Conservation (phyloP, 768 basidiomycete species). For the Boletus subcaerulescens region DNA sequence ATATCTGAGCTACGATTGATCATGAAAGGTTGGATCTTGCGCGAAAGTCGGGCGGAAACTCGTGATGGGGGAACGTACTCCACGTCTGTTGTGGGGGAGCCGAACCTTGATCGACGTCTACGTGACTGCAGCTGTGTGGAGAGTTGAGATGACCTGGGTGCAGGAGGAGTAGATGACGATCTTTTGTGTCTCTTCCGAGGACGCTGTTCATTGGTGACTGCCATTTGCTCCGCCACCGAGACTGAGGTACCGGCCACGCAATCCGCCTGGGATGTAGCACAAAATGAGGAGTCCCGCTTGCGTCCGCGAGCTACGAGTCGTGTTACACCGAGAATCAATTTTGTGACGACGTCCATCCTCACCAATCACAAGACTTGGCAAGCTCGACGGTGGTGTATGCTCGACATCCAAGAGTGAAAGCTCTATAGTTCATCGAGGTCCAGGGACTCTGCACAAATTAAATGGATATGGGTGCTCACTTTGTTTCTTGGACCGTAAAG, state of each 20-base stretch:
- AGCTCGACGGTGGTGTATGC: constrained; percentile 3
- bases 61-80: constrained; percentile 11
- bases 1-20: constrained; percentile 23
- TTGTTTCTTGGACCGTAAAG: constrained; percentile 11
- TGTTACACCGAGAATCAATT: not conserved
- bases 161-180: constrained; percentile 19
- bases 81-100: constrained; percentile 11
- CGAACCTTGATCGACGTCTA: constrained; percentile 17
- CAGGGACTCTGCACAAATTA: not conserved
- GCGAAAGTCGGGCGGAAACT: constrained; percentile 19
- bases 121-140: constrained; percentile 6
- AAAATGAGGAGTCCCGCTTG: constrained; percentile 13
- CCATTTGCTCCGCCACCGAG: not conserved
- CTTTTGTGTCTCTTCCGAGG: constrained; percentile 22
- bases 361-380: constrained; percentile 10
- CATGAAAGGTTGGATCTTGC: constrained; percentile 18
- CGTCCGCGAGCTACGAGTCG: constrained; percentile 14
- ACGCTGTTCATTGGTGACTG: constrained; percentile 2
- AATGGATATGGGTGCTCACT: constrained; percentile 9
- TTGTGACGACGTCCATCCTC: not conserved
- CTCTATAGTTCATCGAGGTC: constrained; percentile 6
- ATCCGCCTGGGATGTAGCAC: not conserved
- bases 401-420: constrained; percentile 5
- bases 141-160: constrained; percentile 8
- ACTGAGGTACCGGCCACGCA: not conserved